These are phyloP conservation scores for Epipyxis sp. DNA, from an alignment of 108 stramenopile species.

Conservation along the genomic window DNA sequence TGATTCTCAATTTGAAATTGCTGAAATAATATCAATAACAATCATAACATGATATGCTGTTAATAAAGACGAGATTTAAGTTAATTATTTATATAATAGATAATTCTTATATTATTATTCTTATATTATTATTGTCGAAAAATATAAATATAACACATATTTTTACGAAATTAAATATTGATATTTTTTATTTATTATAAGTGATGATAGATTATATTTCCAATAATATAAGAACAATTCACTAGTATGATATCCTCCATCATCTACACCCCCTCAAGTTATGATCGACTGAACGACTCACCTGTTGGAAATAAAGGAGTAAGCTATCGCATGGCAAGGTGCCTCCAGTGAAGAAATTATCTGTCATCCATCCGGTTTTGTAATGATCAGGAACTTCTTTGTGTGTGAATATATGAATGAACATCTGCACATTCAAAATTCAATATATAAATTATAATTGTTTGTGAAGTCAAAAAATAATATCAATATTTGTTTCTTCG, in stretches of 20 bases:
- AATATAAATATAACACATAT: too few species aligned
- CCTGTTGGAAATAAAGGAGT: constrained; percentile 80
- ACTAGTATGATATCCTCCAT: too few species aligned
- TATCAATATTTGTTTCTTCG: not conserved
- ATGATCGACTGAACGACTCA: not conserved
- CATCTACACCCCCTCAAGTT: too few species aligned
- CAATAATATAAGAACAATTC: too few species aligned
- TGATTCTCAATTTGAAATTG: constrained; percentile 63
- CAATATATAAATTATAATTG: too few species aligned
- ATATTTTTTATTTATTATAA: too few species aligned
- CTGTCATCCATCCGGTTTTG: constrained; percentile 85
- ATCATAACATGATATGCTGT: not conserved
- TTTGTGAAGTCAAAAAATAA: not conserved
- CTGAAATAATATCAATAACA: constrained; percentile 13
- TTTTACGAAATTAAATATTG: too few species aligned
- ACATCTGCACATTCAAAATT: too few species aligned
- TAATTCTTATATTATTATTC: constrained; percentile 8
- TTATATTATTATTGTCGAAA: too few species aligned
- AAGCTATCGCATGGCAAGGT: constrained; percentile 82
- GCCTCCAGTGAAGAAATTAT: constrained; percentile 71
- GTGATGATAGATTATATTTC: too few species aligned
- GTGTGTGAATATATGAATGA: constrained; percentile 91
- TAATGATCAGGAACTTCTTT: constrained; percentile 81
- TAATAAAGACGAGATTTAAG: too few species aligned
- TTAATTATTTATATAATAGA: not conserved